These are phyloP conservation scores for Globisporangium heterothallicum DNA, from an alignment of 352 stramenopile genomes.

Conservation along the genomic window DNA sequence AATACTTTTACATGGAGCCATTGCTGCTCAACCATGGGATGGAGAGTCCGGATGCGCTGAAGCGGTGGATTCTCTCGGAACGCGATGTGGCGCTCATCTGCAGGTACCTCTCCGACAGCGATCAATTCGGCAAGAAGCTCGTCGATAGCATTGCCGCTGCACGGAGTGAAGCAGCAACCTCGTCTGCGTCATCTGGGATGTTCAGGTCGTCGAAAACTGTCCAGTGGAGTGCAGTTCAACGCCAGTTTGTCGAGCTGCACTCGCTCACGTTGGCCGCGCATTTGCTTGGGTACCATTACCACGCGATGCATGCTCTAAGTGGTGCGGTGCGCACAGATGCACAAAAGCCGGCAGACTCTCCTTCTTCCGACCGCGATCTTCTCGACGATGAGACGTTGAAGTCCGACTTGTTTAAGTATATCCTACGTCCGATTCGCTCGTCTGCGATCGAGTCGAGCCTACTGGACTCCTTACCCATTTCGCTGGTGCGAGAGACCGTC, in stretches of 20 bases:
- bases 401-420: slow-evolving; percentile 75
- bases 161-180: not conserved
- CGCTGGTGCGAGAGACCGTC: slow-evolving; percentile 69
- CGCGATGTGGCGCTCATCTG: slow-evolving; percentile 35
- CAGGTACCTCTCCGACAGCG: slow-evolving; percentile 24
- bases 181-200: slow-evolving; percentile 9
- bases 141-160: slow-evolving; percentile 4
- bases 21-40: slow-evolving; percentile 20
- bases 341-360: not conserved
- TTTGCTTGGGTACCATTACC: slow-evolving; percentile 52
- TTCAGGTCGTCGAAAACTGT: slow-evolving; percentile 40
- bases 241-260: slow-evolving; percentile 44
- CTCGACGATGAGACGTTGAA: slow-evolving; percentile 37
- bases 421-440: slow-evolving; percentile 68
- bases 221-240: slow-evolving; percentile 55
- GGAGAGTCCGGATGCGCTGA: slow-evolving; percentile 14
- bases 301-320: slow-evolving; percentile 20
- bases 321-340: slow-evolving; percentile 3
- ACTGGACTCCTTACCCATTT: slow-evolving; percentile 67
- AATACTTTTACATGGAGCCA: slow-evolving; percentile 77
- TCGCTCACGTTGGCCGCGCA: slow-evolving; percentile 52
- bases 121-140: slow-evolving; percentile 26
- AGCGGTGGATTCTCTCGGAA: slow-evolving; percentile 31
- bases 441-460: slow-evolving; percentile 77
- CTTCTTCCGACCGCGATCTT: slow-evolving; percentile 19